Evolutionary conservation across 2,329 filamentous ascomycete genomes (phyloP), one percentile per base, ranked within the genome.

Genomic region (Akanthomyces muscarius): DNA sequence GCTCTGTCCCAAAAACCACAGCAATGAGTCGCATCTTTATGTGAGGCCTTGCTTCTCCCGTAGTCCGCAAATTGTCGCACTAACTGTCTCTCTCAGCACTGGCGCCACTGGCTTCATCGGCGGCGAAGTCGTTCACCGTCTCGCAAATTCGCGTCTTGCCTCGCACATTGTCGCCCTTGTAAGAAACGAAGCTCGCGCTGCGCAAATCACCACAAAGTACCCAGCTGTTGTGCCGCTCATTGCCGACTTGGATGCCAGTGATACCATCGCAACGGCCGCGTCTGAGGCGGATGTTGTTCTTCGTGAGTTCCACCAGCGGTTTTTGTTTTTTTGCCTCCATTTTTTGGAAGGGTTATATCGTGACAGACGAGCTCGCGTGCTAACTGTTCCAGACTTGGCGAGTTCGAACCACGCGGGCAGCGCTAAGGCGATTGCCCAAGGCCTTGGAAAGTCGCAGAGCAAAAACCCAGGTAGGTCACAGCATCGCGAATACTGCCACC

Each of bases 261-360:
- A 75, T 0, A 65, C 81, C 13, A 72, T 85, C 25, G 76, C 78
- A 66, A 73, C 78, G 51, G 80, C 80, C 52, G 79, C 80, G 0
- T 71, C 75, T 0, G 75, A 75, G 1, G 79, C 81, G 0, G 77
- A 80, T 62, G 70, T 80, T 45, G 76, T 80, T 13, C 64, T 80
- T 45, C 77, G 76, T 78, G 70, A 5, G 76, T 75, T 41, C n/a
- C n/a, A n/a, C n/a, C n/a, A n/a, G n/a, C n/a, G n/a, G n/a, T n/a
- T n/a, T n/a, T n/a, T n/a, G n/a, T n/a, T 36, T 30, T 6, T 30
- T 30, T 30, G 4, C 6, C 28, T 30, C 28, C 8, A 10, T 36
- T 11, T 8, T 8, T 36, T 36, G 6, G 6, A 36, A 6, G 8
- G 30, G 33, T 30, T 30, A 30, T 21, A 21, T 21, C 28, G 4